Evolutionary conservation across 2,329 filamentous ascomycete genomes (phyloP).

Genomic region (Moelleriella libera): DNA sequence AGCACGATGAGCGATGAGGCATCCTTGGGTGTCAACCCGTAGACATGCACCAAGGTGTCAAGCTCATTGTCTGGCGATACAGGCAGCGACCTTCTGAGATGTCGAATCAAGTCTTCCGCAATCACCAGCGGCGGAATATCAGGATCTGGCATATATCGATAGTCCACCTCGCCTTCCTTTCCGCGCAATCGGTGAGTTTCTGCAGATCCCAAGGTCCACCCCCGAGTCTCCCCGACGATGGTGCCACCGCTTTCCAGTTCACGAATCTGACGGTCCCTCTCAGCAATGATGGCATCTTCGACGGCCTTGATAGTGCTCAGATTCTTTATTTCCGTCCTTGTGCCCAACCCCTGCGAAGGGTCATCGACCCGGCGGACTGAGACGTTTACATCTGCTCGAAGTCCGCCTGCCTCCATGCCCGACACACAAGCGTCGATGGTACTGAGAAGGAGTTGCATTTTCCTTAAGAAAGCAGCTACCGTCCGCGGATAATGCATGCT

Average conservation of each 20-base stretch:
- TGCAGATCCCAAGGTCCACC: conserved; percentile 76
- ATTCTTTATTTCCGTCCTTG: conserved; percentile 95
- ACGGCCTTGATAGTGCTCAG: conserved; percentile 88
- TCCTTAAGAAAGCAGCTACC: conserved; percentile 77
- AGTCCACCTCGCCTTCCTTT: conserved; percentile 95
- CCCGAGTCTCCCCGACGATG: conserved; percentile 76
- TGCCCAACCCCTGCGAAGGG: conserved; percentile 43
- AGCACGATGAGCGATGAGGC: conserved; percentile 65
- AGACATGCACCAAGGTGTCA: conserved; percentile 43
- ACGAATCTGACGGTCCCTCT: conserved; percentile 75
- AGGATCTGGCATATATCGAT: conserved; percentile 96
- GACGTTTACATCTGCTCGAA: conserved; percentile 91
- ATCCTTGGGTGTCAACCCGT: conserved; percentile 65
- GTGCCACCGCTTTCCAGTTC: conserved; percentile 62
- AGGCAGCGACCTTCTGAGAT: conserved; percentile 50
- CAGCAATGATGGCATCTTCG: conserved; percentile 85
- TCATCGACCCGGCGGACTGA: conserved; percentile 55
- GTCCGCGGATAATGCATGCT: conserved; percentile 78
- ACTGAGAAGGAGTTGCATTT: conserved; percentile 69
- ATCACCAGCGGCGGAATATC: conserved; percentile 74
- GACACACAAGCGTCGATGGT: conserved; percentile 74
- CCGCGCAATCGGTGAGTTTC: conserved; percentile 72
- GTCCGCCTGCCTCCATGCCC: conserved; percentile 85
- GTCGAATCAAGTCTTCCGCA: conserved; percentile 50
- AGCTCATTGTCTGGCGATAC: conserved; percentile 59